Evolutionary conservation across 306 rosid species (phyloP), one percentile per base, ranked within the genome.

Genomic region (Cicer yamashitae): DNA sequence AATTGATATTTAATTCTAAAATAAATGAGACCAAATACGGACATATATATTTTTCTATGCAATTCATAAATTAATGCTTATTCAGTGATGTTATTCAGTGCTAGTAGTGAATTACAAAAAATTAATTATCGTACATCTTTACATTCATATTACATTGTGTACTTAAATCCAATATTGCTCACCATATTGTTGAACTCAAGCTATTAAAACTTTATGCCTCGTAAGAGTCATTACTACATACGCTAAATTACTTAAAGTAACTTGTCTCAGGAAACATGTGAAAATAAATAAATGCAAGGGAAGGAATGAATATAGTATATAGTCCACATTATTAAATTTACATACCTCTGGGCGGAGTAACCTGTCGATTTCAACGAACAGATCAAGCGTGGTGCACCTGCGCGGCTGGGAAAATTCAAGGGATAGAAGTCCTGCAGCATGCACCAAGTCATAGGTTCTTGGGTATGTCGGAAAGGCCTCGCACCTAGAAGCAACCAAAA

Each of bases 391-490:
- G 78, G 87, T 79, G 88, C 99, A 94, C 76, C 93, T 90, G 60
- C 79, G 89, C 70, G 74, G 88, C 77, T 84, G 86, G 61, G 80
- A 76, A 65, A 75, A 74, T 84, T 94, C 91, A 78, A 92, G 96
- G 46, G 97, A 87, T 65, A 94, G 85, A 78, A 94, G 89, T 66
- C 97, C 97, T 12, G 89, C 90, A 14, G 97, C 97, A 84, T 94
- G 99, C 79, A 94, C 97, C 88, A 94, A 79, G 87, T 94, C 99
- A 79, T 94, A 94, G 45, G 96, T 86, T 86, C 97, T 90, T 14
- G 99, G 96, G 71, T 94, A 94, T 1, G 97, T 87, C 58, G 97
- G 97, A 86, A 94, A 94, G 50, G 97, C 87, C 72, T 94, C 99
- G 6, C 99, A 94, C 99, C 97, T 94, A 82, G 66, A 82, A 40